Evolutionary conservation across 371 early-diverging fungal species (phyloP).

Genomic region (Mucor lusitanicus): DNA sequence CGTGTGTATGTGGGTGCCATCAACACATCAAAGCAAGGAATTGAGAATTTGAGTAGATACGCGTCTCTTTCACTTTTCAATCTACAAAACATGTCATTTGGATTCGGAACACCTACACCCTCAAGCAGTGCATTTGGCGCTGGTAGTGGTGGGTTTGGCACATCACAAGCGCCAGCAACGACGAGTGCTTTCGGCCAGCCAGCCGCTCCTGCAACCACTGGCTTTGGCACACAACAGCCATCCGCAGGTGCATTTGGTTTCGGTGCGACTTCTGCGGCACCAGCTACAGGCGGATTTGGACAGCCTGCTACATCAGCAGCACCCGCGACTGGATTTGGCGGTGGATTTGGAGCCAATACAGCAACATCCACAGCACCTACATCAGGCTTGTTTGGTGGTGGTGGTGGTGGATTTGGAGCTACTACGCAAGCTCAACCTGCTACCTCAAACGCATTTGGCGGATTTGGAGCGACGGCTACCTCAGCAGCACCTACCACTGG

Average conservation of each 20-base stretch:
- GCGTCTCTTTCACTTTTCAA: constrained; percentile 11
- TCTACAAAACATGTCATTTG: constrained; percentile 20
- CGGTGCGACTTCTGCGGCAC: constrained; percentile 19
- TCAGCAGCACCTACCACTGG: not conserved
- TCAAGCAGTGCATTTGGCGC: constrained; percentile 14
- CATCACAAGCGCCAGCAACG: constrained; percentile 21
- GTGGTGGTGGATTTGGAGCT: constrained; percentile 1
- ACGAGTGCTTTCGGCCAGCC: constrained; percentile 14
- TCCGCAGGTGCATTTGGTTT: constrained; percentile 21
- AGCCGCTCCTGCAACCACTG: constrained; percentile 17
- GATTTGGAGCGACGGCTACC: not conserved
- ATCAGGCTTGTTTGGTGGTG: not conserved
- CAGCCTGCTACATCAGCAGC: constrained; percentile 6
- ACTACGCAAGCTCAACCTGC: constrained; percentile 4
- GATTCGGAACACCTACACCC: constrained; percentile 31
- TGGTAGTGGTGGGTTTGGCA: constrained; percentile 21
- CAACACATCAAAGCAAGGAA: too few relatives aligned
- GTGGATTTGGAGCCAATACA: constrained; percentile 15
- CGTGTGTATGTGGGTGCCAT: not conserved
- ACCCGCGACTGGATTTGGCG: not conserved
- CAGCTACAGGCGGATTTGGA: constrained; percentile 10
- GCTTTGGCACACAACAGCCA: constrained; percentile 19
- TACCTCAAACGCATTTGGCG: constrained; percentile 15
- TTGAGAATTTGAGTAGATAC: not conserved
- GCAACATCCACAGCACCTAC: constrained; percentile 13